Evolutionary conservation across 2,329 filamentous ascomycete species (phyloP).

Genomic region (Ceratocystis cacaofunesta): DNA sequence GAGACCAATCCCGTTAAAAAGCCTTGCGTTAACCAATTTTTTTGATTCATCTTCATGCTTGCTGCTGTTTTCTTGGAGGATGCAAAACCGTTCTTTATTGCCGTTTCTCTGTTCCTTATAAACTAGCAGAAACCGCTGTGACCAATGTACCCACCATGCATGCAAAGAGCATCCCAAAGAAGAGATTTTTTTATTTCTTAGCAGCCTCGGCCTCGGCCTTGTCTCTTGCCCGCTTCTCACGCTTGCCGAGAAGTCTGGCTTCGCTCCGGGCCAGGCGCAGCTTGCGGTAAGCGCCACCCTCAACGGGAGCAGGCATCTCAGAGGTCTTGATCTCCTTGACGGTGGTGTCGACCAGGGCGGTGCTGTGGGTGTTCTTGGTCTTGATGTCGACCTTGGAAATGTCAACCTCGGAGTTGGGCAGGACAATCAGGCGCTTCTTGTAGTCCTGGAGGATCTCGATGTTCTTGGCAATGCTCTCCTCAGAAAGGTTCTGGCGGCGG

Average conservation of each 20-base stretch:
- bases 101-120: conserved; percentile 15
- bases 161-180: conserved; percentile 14
- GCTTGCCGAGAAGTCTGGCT: conserved; percentile 63
- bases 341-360: conserved; percentile 57
- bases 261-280: conserved; percentile 76
- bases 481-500: conserved; percentile 92
- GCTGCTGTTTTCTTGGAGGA: conserved; percentile 8
- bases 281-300: conserved; percentile 75
- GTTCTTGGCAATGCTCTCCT: conserved; percentile 88
- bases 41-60: conserved; percentile 15
- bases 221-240: conserved; percentile 87
- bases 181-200: conserved; percentile 63
- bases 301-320: conserved; percentile 57
- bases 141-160: conserved; percentile 14
- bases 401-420: conserved; percentile 75
- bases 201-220: conserved; percentile 69
- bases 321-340: conserved; percentile 67
- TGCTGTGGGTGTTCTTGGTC: conserved; percentile 34
- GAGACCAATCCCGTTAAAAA: conserved; percentile 24
- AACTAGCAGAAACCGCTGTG: conserved; percentile 16
- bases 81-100: conserved; percentile 26
- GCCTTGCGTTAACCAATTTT: conserved; percentile 19
- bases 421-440: conserved; percentile 89
- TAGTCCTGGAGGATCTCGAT: conserved; percentile 97
- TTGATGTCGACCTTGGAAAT: conserved; percentile 46